Conservation (phyloP, 2,329 filamentous ascomycete genomes). For the Ceratocystis destructans region DNA sequence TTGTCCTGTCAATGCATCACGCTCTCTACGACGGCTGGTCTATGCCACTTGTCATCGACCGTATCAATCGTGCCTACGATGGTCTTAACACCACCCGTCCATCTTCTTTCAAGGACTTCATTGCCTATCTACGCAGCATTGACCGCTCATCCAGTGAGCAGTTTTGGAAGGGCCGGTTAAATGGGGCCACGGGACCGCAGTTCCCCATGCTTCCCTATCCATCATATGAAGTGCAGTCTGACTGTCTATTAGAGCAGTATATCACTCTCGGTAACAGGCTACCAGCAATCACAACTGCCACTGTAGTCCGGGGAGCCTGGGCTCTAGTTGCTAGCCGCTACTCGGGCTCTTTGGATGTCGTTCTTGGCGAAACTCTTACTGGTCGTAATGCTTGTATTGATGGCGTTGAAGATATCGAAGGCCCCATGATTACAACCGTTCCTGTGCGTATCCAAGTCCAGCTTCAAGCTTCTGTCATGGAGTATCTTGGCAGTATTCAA, state of each 20-base stretch:
- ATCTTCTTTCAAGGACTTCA: conserved; percentile 34
- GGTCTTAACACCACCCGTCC: conserved; percentile 21
- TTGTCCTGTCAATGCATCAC: conserved; percentile 44
- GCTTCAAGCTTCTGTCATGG: conserved; percentile 29
- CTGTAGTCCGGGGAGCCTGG: conserved; percentile 46
- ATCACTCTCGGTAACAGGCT: conserved; percentile 28
- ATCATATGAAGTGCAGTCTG: conserved; percentile 37
- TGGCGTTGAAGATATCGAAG: conserved; percentile 41
- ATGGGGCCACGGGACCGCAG: conserved; percentile 32
- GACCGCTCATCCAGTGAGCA: conserved; percentile 30
- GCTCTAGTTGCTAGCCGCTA: conserved; percentile 41
- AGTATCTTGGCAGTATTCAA: conserved; percentile 45
- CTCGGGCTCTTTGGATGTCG: conserved; percentile 37
- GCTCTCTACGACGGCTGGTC: conserved; percentile 45
- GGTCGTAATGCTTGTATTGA: conserved; percentile 39
- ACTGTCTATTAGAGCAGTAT: conserved; percentile 41
- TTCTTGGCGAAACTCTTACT: conserved; percentile 47
- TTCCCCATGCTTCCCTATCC: conserved; percentile 36
- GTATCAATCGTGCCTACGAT: conserved; percentile 34
- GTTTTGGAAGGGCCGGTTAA: conserved; percentile 36
- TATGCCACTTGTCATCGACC: conserved; percentile 37
- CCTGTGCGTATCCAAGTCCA: conserved; percentile 39
- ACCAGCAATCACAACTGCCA: conserved; percentile 35
- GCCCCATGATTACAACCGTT: conserved; percentile 48
- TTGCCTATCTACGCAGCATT: conserved; percentile 32